Evolutionary conservation across 768 basidiomycete species (phyloP), one percentile per base, ranked within the genome.

Genomic region (Phylloporus sp.): DNA sequence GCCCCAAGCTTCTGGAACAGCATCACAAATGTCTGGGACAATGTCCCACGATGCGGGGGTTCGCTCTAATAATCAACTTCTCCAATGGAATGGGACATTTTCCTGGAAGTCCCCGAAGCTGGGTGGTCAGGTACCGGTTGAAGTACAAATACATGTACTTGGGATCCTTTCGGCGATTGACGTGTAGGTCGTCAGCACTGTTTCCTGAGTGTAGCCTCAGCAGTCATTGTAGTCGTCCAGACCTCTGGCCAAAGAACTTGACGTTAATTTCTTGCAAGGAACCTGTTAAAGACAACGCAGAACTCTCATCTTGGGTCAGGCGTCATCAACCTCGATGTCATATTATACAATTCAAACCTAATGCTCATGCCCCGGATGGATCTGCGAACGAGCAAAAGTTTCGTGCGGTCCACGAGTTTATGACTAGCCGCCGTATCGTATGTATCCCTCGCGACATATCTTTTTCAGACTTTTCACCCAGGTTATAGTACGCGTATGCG

Each of bases 211-310:
- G 16, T 54, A 18, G 5, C 12, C 50, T 56, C 38, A 56, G 18
- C 26, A 20, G n/a, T 49, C 4, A 32, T 53, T 35, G 28, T 58
- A 87, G 85, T 47, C 78, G 66, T 40, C 55, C 73, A 7, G 72
- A 79, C 2, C 76, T 72, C 0, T 86, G 84, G 85, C 85, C 85
- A 2, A 49, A 56, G 8, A 58, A 59, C 4, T 55, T 86, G 55
- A 57, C 63, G 1, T 63, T 84, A 7, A 67, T 64, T 15, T 68
- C 76, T 7, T 70, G 76, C 22, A 67, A 67, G 36, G 74, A 77
- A 36, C 73, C 69, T 5, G 62, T 73, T 1, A 73, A 79, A 11
- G 56, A 80, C 1, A 29, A 58, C 5, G 5, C 39, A 1, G 76
- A 78, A 9, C 62, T 86, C 11, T 70, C 70, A 35, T 44, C 54